phyloP scores from a whole-genome alignment of 2,329 filamentous ascomycete species.

The Exophiala lecanii-corni region DNA sequence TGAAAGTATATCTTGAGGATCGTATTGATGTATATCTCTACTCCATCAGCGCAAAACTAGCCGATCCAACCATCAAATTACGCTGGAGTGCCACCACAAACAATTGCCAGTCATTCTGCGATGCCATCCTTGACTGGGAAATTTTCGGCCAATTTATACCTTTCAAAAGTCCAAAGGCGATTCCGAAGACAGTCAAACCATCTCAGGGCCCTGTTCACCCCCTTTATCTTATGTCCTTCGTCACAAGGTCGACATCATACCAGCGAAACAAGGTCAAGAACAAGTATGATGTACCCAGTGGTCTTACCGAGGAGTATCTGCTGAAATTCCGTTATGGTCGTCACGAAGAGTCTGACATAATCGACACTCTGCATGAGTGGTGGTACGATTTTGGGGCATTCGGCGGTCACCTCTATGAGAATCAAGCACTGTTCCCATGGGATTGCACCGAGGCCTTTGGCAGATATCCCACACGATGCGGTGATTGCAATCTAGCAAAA shows the following conservation, averaged over 20 bases:
- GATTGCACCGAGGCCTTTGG: slow-evolving; percentile 45
- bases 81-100: slow-evolving; percentile 33
- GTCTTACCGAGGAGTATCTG: slow-evolving; percentile 43
- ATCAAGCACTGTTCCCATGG: slow-evolving; percentile 45
- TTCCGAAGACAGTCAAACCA: neutral
- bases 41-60: slow-evolving; percentile 30
- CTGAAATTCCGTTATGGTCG: slow-evolving; percentile 37
- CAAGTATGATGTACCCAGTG: slow-evolving; percentile 38
- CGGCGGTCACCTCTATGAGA: slow-evolving; percentile 35
- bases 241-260: slow-evolving; percentile 31
- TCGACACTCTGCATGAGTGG: slow-evolving; percentile 43
- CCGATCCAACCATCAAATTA: slow-evolving; percentile 28
- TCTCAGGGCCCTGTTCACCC: neutral
- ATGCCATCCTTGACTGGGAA: slow-evolving; percentile 32
- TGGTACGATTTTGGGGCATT: slow-evolving; percentile 46
- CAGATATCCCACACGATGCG: slow-evolving; percentile 36
- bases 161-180: neutral
- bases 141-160: slow-evolving; percentile 26
- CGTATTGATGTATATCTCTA: slow-evolving; percentile 31
- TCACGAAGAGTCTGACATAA: slow-evolving; percentile 40
- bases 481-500: slow-evolving; percentile 41
- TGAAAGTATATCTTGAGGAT: slow-evolving; percentile 27
- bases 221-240: slow-evolving; percentile 41
- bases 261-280: slow-evolving; percentile 25
- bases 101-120: slow-evolving; percentile 39